Percentiles rank a stretch among this genome's conserved stretches.
These are phyloP conservation scores for Triticum aestivum DNA, from an alignment of 176 grass and related monocot species.

Conservation along the genomic window IWGSC_CS_RefSeq_v2.1 NC_057806.1:623903037-623903536, in stretches of 20 bases:
- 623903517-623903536: neutral
- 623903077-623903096: neutral
- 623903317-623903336: neutral
- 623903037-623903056: neutral
- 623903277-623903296: neutral
- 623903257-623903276: neutral
- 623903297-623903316: neutral
- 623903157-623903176: neutral
- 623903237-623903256: neutral
- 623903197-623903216: neutral
- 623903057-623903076: neutral
- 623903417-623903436: constrained; percentile 6
- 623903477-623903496: neutral
- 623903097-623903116: neutral
- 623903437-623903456: neutral
- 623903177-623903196: neutral
- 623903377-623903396: neutral
- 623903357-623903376: neutral
- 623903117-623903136: neutral
- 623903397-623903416: neutral
- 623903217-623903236: neutral
- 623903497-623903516: neutral
- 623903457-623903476: neutral
- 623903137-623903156: neutral
- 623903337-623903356: neutral